Base-by-base conservation (phyloP, 805 yeast genomes). In the Metschnikowia sp. region DNA sequence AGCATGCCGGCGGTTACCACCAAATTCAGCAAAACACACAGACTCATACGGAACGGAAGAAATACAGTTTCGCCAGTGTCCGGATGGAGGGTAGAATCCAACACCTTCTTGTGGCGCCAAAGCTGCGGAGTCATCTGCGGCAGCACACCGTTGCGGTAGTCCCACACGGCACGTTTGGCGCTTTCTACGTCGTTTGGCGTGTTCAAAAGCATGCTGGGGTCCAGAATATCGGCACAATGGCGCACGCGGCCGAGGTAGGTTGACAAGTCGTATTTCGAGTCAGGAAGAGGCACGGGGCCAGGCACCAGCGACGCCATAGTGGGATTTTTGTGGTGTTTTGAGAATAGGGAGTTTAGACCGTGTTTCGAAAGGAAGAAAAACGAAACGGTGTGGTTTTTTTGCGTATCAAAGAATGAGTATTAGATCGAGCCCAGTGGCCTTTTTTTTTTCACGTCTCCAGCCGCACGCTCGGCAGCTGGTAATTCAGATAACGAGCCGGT, bases 1-100 rank as follows among this genome's bases (percentile, higher is more conserved):
- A 94, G 78, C 99, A 94, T 94, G 55, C 99, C 99, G 3, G 86
- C 92, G 6, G 98, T 92, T 42, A 94, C 98, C 19, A 92, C 92
- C 67, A 94, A 70, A 66, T 94, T 94, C 10, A 96, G 88, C 45
- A 94, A 72, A 13, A 94, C 99, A 71, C 94, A 89, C 31, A 92
- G 85, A 22, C 97, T 89, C 99, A 94, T 94, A 69, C 99, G 80
- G 70, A 94, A 94, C 3, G 99, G 99, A 45, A 94, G 73, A 29
- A 88, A 63, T 10, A 94, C 97, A 1, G 96, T 86, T 59, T 89
- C 94, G 1, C 97, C 97, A 6, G 95, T 92, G 64, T 94, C 99
- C 42, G 99, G 99, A 66, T 94, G 99, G 36, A 90, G 81, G 1
- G 97, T 84, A 1, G 97, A 89, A 67, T 94, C 98, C 58, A 94